phyloP scores from a whole-genome alignment of 495 filamentous ascomycete genomes.

The Xylaria longipes region DNA sequence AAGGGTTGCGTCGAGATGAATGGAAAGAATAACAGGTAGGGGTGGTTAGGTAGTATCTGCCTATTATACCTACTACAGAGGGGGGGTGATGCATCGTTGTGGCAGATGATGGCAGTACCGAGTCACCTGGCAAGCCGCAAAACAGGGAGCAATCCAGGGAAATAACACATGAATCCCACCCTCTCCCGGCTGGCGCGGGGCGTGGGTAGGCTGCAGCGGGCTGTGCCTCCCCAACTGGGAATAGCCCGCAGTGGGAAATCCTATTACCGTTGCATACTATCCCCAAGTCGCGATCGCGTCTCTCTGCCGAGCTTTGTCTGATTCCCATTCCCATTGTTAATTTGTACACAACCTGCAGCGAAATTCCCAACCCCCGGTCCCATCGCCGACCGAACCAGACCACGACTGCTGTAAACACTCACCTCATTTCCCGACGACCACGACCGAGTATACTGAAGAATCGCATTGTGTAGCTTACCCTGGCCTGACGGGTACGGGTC shows the following conservation, averaged over 20 bases:
- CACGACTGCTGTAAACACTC: constrained; percentile 19
- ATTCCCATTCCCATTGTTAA: constrained; percentile 18
- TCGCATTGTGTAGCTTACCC: constrained; percentile 20
- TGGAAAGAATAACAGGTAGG: not conserved
- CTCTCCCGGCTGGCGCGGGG: constrained; percentile 6
- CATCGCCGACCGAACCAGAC: constrained; percentile 35
- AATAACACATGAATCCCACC: constrained; percentile 20
- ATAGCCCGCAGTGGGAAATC: constrained; percentile 12
- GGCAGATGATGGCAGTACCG: not conserved
- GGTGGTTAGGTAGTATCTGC: not conserved
- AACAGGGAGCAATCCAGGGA: not conserved
- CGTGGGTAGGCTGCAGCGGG: not conserved
- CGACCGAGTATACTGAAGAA: constrained; percentile 3
- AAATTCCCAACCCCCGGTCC: constrained; percentile 34
- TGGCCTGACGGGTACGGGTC: constrained; percentile 16
- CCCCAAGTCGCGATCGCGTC: constrained; percentile 42
- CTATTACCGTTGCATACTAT: constrained; percentile 11
- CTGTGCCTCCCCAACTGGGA: constrained; percentile 10
- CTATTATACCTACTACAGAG: not conserved
- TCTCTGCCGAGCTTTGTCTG: constrained; percentile 22
- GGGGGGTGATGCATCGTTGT: not conserved
- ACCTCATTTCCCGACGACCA: constrained; percentile 23
- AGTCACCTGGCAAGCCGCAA: constrained; percentile 3
- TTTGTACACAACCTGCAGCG: constrained; percentile 34
- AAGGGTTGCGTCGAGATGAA: not conserved